phyloP scores from a whole-genome alignment of 768 basidiomycete species.

The Lanmaoa pseudosensibilis region DNA sequence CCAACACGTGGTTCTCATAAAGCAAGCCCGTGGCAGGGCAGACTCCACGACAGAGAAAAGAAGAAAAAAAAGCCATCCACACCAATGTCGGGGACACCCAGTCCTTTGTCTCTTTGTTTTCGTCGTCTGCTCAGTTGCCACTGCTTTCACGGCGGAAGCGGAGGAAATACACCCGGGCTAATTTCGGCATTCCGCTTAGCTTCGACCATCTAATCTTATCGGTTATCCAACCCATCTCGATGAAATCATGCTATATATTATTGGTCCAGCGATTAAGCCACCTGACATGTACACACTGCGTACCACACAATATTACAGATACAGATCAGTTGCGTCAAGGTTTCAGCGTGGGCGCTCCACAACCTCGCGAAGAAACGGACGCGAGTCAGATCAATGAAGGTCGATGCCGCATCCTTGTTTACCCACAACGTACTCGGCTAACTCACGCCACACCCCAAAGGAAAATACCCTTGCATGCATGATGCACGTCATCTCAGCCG shows the following conservation, averaged over 20 bases:
- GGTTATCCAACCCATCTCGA: slow-evolving; percentile 12
- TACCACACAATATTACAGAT: slow-evolving; percentile 18
- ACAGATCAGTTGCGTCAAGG: slow-evolving; percentile 28
- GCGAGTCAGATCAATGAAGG: slow-evolving; percentile 15
- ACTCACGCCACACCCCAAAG: slow-evolving; percentile 19
- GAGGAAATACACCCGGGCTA: neutral
- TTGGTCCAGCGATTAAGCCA: slow-evolving; percentile 4
- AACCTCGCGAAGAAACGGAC: slow-evolving; percentile 23
- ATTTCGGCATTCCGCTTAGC: slow-evolving; percentile 12
- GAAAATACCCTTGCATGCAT: slow-evolving; percentile 14
- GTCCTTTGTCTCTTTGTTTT: slow-evolving; percentile 7
- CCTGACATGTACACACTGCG: slow-evolving; percentile 3
- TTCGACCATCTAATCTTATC: slow-evolving; percentile 34
- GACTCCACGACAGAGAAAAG: neutral
- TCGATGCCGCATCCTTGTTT: slow-evolving; percentile 10
- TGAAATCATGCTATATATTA: slow-evolving; percentile 15
- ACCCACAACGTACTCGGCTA: slow-evolving; percentile 33
- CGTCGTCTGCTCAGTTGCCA: neutral
- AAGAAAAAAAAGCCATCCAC: neutral
- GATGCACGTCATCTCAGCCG: slow-evolving; percentile 21
- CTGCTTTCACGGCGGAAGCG: neutral
- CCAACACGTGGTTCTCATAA: slow-evolving; percentile 30
- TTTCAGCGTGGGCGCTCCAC: slow-evolving; percentile 30
- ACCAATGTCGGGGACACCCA: neutral
- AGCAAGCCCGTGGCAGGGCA: neutral